Base-by-base conservation (phyloP, 345 rosid genomes). In the Eucalyptus erythrocorys region DNA sequence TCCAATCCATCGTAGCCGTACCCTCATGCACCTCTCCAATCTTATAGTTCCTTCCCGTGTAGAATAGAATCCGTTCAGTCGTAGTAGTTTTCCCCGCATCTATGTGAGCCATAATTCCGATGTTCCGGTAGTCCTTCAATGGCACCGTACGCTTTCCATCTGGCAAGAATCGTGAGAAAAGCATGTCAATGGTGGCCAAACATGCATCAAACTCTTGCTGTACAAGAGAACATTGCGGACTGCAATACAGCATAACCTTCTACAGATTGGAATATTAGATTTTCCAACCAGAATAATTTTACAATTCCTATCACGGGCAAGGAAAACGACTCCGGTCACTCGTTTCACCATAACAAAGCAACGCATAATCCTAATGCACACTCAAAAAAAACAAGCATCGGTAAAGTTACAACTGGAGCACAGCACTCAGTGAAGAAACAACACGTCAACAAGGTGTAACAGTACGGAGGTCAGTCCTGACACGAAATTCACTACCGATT, bases 1-100 rank as follows among this genome's bases (percentile, higher is more conserved):
- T 98, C 99, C 99, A 98, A 90, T 98, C 99, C 99, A 98, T 98
- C 42, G 99, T 98, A 61, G 99, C 99, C 7, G 99, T 98, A 84
- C 98, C 99, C 90, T 98, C 99, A 13, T 97, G 99, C 13, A 98
- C 99, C 92, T 98, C 99, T 10, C 99, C 99, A 43, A 98, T 98
- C 91, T 98, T 98, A 92, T 98, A 98, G 94, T 98, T 98, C 91
- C 99, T 93, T 88, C 99, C 99, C 1, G 99, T 96, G 89, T 96
- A 98, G 92, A 88, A 98, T 30, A 98, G 93, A 91, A 98, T 81
- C 86, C 99, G 91, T 91, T 98, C 99, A 0, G 99, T 98, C 22
- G 99, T 98, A 16, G 99, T 98, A 15, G 99, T 96, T 89, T 98
- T 98, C n/a, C 99, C 99, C 0, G 99, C 99, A 91, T 98, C 99